Conservation (phyloP, 2,329 filamentous ascomycete genomes). For the Xylariaceae sp. region DNA sequence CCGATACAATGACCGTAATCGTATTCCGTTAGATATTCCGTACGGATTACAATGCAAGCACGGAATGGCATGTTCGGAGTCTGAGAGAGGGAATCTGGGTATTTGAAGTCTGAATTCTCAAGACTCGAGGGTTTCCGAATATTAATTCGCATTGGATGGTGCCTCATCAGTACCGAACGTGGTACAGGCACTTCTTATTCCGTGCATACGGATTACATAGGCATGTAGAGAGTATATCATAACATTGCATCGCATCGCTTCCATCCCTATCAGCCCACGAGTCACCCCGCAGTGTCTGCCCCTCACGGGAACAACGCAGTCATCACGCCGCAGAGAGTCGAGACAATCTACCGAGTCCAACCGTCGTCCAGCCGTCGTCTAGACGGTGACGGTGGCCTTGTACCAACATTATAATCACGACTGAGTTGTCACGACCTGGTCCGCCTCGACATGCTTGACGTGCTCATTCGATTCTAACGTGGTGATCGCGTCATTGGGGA, state of each 20-base stretch:
- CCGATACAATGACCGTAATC: not conserved
- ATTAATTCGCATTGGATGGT: not conserved
- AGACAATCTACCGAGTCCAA: not conserved
- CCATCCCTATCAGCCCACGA: not conserved
- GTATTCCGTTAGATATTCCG: not conserved
- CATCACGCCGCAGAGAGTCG: no score
- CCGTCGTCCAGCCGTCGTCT: not conserved
- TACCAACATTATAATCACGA: constrained; percentile 35
- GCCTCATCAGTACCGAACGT: not conserved
- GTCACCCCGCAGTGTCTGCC: constrained; percentile 15
- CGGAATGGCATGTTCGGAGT: no score
- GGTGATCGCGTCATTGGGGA: constrained; percentile 60
- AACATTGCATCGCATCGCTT: not conserved
- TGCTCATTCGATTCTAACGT: constrained; percentile 65
- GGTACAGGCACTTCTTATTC: not conserved
- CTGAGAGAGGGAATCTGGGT: no score
- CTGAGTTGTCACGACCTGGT: constrained; percentile 66
- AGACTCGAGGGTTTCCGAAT: no score
- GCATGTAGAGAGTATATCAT: not conserved
- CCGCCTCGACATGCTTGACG: constrained; percentile 68
- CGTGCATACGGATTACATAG: not conserved
- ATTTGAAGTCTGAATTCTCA: not conserved
- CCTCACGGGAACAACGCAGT: constrained; percentile 4
- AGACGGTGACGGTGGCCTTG: no score
- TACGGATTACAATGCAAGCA: no score